phyloP scores from a whole-genome alignment of 2,329 filamentous ascomycete species.

The Pestalotiopsis sp. region DNA sequence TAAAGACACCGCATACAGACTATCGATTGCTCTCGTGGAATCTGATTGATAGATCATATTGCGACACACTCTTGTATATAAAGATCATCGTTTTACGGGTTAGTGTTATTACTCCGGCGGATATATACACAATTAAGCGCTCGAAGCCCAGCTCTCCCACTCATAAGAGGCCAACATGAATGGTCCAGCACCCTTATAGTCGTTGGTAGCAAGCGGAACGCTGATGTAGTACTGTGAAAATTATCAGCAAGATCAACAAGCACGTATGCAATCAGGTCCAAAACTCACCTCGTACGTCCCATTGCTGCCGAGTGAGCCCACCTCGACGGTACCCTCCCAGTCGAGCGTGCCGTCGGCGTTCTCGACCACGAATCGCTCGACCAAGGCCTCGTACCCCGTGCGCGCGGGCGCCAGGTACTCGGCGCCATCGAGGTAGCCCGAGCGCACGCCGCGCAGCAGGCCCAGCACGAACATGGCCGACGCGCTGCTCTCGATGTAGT shows the following conservation, averaged over 20 bases:
- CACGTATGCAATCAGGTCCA: too few relatives aligned
- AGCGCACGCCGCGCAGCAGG: slow-evolving; percentile 46
- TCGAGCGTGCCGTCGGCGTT: slow-evolving; percentile 48
- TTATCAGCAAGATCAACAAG: neutral
- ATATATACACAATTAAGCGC: neutral
- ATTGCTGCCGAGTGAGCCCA: slow-evolving; percentile 50
- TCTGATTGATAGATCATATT: neutral
- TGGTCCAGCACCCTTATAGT: slow-evolving; percentile 40
- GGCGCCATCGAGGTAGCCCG: slow-evolving; percentile 34
- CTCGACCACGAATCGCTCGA: slow-evolving; percentile 46
- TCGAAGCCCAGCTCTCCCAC: slow-evolving; percentile 23
- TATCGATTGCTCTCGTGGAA: neutral
- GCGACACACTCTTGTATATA: neutral
- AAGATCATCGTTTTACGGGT: neutral
- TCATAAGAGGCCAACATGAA: slow-evolving; percentile 43
- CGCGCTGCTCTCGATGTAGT: slow-evolving; percentile 63
- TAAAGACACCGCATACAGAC: neutral
- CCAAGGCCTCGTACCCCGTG: slow-evolving; percentile 46
- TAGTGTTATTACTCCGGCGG: neutral
- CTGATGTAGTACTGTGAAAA: slow-evolving; percentile 42
- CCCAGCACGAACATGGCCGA: slow-evolving; percentile 61
- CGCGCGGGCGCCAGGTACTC: slow-evolving; percentile 39
- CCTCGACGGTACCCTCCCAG: slow-evolving; percentile 53
- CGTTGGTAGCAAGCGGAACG: slow-evolving; percentile 37
- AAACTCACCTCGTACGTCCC: slow-evolving; percentile 47